Evolutionary conservation across 345 rosid genomes (phyloP).

Genomic region (Firmiana major): DNA sequence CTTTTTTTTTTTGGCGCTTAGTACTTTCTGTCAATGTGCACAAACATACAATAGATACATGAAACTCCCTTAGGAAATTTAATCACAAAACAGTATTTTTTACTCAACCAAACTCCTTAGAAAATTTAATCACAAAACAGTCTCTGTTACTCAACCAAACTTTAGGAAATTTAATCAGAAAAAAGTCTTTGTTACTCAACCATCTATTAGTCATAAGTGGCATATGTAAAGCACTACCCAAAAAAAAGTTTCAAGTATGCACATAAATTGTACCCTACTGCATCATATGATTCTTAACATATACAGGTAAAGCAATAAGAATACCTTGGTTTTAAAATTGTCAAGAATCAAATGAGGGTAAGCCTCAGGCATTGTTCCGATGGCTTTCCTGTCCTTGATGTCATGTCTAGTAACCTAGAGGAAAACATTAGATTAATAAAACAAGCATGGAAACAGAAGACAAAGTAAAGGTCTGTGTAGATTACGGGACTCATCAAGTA

Average conservation of each 20-base stretch:
- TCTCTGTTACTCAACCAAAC: neutral
- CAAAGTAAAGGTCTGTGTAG: neutral
- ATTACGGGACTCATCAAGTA: slow-evolving; percentile 20
- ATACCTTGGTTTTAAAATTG: slow-evolving; percentile 76
- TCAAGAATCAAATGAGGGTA: slow-evolving; percentile 83
- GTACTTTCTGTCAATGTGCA: neutral
- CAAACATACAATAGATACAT: neutral
- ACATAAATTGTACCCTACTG: neutral
- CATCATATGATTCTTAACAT: neutral
- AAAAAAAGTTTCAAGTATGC: neutral
- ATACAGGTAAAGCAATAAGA: neutral
- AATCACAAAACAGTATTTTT: neutral
- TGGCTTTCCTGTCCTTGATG: slow-evolving; percentile 61
- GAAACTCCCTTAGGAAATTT: neutral
- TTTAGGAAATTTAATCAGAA: neutral
- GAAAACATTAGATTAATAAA: slow-evolving; percentile 7
- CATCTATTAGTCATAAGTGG: neutral
- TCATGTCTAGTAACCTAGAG: slow-evolving; percentile 93
- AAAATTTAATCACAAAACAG: no score
- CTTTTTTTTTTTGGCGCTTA: neutral
- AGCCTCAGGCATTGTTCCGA: slow-evolving; percentile 89
- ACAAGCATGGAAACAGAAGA: slow-evolving; percentile 6
- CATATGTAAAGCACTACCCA: neutral
- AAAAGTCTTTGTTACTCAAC: neutral
- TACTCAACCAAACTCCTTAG: neutral